Conservation (phyloP, 2,329 filamentous ascomycete species). For the Paracorniculantispora psalliotae region DNA sequence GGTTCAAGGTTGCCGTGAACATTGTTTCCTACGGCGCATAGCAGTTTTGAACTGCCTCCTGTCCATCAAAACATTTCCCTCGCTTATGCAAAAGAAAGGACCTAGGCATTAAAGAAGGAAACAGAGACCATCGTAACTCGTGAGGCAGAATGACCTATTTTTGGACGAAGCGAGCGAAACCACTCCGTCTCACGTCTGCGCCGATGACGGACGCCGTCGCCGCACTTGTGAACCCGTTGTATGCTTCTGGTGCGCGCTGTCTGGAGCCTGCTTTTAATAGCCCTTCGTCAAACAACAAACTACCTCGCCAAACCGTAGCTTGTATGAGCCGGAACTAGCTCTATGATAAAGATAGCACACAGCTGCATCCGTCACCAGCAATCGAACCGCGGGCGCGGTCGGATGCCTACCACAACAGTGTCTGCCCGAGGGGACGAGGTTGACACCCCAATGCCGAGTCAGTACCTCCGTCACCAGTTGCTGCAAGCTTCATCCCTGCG, state of each 20-base stretch:
- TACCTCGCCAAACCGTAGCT: neutral
- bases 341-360: too few relatives aligned
- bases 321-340: neutral
- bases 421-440: too few relatives aligned
- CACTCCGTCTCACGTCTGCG: neutral
- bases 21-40: neutral
- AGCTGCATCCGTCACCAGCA: too few relatives aligned
- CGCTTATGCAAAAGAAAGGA: neutral
- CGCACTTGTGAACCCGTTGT: neutral
- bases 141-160: neutral
- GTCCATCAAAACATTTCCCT: neutral
- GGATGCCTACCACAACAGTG: neutral
- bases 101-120: neutral
- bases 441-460: neutral
- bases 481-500: neutral
- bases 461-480: neutral
- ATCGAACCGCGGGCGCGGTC: neutral
- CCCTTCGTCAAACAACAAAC: too few relatives aligned
- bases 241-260: neutral
- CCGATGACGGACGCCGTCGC: neutral
- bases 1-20: neutral
- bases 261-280: neutral
- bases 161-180: neutral
- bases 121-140: neutral
- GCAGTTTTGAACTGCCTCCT: neutral